Evolutionary conservation across 2,329 filamentous ascomycete genomes (phyloP).

Genomic region (Fusarium hainanense): DNA sequence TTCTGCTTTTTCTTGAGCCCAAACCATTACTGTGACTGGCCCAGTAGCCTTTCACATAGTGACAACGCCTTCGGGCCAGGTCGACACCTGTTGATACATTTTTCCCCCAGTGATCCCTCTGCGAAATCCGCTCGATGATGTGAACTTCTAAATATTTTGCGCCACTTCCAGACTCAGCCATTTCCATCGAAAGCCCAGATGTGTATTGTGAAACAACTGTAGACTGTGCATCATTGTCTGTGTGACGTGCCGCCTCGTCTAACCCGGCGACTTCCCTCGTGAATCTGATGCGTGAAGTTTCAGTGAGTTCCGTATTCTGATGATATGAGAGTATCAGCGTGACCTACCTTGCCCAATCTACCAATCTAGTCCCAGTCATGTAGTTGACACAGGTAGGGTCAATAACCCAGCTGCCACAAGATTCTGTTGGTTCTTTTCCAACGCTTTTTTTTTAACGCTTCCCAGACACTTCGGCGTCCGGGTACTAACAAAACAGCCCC

Average conservation of each 20-base stretch:
- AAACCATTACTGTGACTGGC: too few relatives aligned
- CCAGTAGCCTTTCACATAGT: too few relatives aligned
- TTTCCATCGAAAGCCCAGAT: background rate
- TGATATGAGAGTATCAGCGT: too few relatives aligned
- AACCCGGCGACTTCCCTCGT: background rate
- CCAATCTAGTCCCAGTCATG: background rate
- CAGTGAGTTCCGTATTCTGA: background rate
- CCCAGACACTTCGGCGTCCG: background rate
- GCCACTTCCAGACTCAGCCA: slow-evolving; percentile 15
- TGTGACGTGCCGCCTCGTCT: background rate
- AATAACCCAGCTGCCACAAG: background rate
- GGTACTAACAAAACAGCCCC: background rate
- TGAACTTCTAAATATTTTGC: background rate
- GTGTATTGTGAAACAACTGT: background rate
- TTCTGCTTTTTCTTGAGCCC: too few relatives aligned
- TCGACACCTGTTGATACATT: too few relatives aligned
- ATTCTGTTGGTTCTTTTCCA: background rate
- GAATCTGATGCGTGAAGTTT: background rate
- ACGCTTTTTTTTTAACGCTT: background rate
- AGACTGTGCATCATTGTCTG: slow-evolving; percentile 17
- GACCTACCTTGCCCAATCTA: background rate
- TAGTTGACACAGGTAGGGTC: background rate
- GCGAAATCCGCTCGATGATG: background rate
- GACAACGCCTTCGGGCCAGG: too few relatives aligned
- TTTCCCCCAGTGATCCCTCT: background rate